Conservation (phyloP, 768 basidiomycete genomes). For the Amanita rubescens region DNA sequence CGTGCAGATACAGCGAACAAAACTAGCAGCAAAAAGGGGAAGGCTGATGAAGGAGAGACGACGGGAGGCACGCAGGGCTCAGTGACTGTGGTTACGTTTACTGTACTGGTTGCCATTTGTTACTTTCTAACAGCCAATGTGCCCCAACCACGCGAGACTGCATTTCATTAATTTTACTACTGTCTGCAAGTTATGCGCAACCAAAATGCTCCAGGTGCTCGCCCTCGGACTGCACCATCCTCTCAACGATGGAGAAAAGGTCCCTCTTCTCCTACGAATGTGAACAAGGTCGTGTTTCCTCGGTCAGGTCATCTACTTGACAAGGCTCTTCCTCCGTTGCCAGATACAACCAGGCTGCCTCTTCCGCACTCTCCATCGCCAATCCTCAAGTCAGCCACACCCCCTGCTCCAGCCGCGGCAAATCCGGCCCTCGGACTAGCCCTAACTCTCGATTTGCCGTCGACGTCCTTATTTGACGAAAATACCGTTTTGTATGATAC, state of each 20-base stretch:
- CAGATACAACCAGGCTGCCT: slow-evolving; percentile 5
- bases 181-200: too few species aligned
- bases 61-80: slow-evolving; percentile 13
- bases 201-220: slow-evolving; percentile 5
- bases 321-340: slow-evolving; percentile 19
- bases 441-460: slow-evolving; percentile 45
- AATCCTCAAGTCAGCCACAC: slow-evolving; percentile 1
- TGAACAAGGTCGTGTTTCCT: slow-evolving; percentile 1
- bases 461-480: slow-evolving; percentile 38
- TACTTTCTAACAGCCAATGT: neutral
- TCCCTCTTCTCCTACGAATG: neutral
- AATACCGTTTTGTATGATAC: slow-evolving; percentile 42
- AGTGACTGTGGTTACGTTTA: neutral
- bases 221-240: neutral
- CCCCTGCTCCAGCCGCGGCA: slow-evolving; percentile 36
- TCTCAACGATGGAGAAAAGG: slow-evolving; percentile 16
- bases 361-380: neutral
- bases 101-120: neutral
- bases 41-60: slow-evolving; percentile 47
- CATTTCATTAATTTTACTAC: too few species aligned
- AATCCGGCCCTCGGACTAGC: slow-evolving; percentile 55
- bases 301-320: slow-evolving; percentile 2
- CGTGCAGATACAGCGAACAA: slow-evolving; percentile 39
- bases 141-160: neutral
- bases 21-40: slow-evolving; percentile 51